Conservation (phyloP, 352 stramenopile genomes). For the Phytophthora citrophthora region DNA sequence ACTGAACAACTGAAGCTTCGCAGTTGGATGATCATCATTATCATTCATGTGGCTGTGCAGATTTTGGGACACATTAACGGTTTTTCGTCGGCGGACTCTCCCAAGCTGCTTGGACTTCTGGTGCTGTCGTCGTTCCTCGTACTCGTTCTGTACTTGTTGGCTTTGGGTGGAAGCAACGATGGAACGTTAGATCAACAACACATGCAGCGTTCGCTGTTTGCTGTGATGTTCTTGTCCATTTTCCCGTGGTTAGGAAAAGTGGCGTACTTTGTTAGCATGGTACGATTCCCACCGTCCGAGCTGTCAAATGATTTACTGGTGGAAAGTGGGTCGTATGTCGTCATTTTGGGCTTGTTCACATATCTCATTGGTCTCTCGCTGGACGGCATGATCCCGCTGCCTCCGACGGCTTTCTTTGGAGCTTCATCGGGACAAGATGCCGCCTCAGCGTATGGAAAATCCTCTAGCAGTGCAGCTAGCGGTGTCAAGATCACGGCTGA, state of each 20-base stretch:
- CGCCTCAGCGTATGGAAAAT: slow-evolving; percentile 47
- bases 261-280: slow-evolving; percentile 58
- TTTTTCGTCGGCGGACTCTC: slow-evolving; percentile 30
- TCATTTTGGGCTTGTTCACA: slow-evolving; percentile 45
- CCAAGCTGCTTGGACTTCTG: slow-evolving; percentile 56
- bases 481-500: slow-evolving; percentile 67
- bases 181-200: slow-evolving; percentile 55
- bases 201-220: slow-evolving; percentile 67
- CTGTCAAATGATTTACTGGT: slow-evolving; percentile 55
- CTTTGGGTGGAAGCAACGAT: slow-evolving; percentile 45
- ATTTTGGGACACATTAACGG: slow-evolving; percentile 46
- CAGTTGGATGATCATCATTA: slow-evolving; percentile 57
- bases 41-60: slow-evolving; percentile 46
- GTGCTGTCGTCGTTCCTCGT: slow-evolving; percentile 52
- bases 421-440: slow-evolving; percentile 55
- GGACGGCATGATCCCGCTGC: slow-evolving; percentile 68
- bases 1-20: slow-evolving; percentile 37
- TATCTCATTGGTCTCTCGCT: slow-evolving; percentile 59
- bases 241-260: slow-evolving; percentile 75
- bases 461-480: slow-evolving; percentile 12
- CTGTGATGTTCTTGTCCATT: slow-evolving; percentile 55
- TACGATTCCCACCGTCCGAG: slow-evolving; percentile 41
- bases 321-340: slow-evolving; percentile 46
- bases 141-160: slow-evolving; percentile 58
- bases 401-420: slow-evolving; percentile 79